A percentile compares a stretch with the other conserved stretches of the same genome.
These are phyloP conservation scores for Phalaenopsis equestris DNA, from an alignment of 106 monocot species.

Conservation along the genomic window DNA sequence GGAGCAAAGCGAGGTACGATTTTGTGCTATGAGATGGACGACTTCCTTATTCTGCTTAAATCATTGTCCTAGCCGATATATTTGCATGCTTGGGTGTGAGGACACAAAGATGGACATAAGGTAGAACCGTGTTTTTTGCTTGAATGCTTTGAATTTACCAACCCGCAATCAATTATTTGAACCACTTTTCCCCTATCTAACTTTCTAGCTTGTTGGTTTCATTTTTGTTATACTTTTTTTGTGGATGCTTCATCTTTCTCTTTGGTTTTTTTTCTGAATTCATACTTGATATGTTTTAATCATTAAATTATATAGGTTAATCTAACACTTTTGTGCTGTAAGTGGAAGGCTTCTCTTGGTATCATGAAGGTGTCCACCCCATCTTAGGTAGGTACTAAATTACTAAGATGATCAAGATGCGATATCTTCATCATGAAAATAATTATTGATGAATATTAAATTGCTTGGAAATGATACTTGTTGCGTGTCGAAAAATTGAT, in stretches of 20 bases:
- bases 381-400: background rate
- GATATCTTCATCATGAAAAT: background rate
- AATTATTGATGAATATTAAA: background rate
- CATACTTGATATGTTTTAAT: background rate
- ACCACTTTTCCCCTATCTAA: background rate
- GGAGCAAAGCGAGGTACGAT: conserved; percentile 96
- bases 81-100: conserved; percentile 90
- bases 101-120: conserved; percentile 87
- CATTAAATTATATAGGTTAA: background rate
- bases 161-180: background rate
- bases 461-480: background rate
- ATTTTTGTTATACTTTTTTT: background rate
- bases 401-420: background rate
- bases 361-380: background rate
- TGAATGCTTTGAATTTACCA: background rate
- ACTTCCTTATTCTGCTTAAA: conserved; percentile 59
- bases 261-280: background rate
- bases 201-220: background rate
- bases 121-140: conserved; percentile 17
- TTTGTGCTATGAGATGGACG: conserved; percentile 90
- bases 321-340: background rate
- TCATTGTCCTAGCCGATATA: conserved; percentile 85
- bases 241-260: background rate
- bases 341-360: background rate
- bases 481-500: background rate